Conservation (phyloP, 768 basidiomycete species). For the Serendipita sp. region DNA sequence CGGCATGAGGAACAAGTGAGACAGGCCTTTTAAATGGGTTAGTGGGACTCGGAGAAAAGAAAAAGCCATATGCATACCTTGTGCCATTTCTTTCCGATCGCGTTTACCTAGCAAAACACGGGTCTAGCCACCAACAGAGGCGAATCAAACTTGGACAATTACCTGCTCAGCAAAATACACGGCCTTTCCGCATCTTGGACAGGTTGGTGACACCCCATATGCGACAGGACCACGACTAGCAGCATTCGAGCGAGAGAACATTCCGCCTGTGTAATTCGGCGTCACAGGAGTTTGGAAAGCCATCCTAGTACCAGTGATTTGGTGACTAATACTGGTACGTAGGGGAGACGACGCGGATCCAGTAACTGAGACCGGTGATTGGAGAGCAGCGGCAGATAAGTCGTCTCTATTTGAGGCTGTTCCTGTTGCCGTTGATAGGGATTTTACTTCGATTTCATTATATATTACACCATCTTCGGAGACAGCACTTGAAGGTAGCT, state of each 20-base stretch:
- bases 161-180: slow-evolving; percentile 84
- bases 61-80: not conserved
- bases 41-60: not conserved
- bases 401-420: not conserved
- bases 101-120: too few relatives aligned
- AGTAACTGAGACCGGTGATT: not conserved
- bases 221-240: not conserved
- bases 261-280: slow-evolving; percentile 23
- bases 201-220: slow-evolving; percentile 28
- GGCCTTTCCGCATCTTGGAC: slow-evolving; percentile 53
- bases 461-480: not conserved
- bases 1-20: slow-evolving; percentile 5
- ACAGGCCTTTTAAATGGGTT: not conserved
- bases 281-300: not conserved
- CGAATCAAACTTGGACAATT: too few relatives aligned
- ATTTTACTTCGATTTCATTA: not conserved
- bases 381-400: too few relatives aligned
- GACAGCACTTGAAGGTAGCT: not conserved
- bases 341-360: not conserved
- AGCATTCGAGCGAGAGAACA: not conserved
- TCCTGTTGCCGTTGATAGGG: not conserved
- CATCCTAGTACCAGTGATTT: not conserved
- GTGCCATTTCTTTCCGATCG: slow-evolving; percentile 10
- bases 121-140: too few relatives aligned
- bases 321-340: not conserved